Evolutionary conservation across 2,329 filamentous ascomycete species (phyloP).

Genomic region (Monosporascus ibericus): DNA sequence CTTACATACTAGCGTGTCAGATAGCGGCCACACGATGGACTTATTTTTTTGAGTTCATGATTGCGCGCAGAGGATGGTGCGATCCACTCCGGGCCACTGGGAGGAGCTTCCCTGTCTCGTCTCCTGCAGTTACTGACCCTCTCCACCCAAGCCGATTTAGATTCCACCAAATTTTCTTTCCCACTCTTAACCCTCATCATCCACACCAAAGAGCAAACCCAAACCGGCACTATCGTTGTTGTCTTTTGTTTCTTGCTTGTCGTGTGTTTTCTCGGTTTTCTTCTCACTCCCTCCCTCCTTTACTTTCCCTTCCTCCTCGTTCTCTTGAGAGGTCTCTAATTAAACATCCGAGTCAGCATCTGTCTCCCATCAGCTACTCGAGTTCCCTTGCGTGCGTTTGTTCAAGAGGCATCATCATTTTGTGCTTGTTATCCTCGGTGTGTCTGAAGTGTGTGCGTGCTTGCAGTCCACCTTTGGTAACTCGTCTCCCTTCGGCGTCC

Average conservation of each 20-base stretch:
- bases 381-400: conserved; percentile 29
- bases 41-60: not conserved
- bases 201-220: conserved; percentile 24
- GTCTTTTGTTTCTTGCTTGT: conserved; percentile 22
- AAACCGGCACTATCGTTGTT: conserved; percentile 31
- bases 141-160: conserved; percentile 17
- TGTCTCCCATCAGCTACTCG: conserved; percentile 19
- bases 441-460: conserved; percentile 18
- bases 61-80: not conserved
- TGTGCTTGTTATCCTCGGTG: conserved; percentile 21
- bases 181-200: conserved; percentile 25
- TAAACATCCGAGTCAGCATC: conserved; percentile 23
- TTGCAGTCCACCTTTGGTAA: conserved; percentile 25
- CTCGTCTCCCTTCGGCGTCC: conserved; percentile 16
- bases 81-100: not conserved
- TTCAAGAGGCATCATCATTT: conserved; percentile 30
- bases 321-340: conserved; percentile 7
- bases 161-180: conserved; percentile 21
- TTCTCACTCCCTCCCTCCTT: conserved; percentile 21
- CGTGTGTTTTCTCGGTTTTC: conserved; percentile 25
- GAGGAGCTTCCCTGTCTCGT: not conserved
- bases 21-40: not conserved
- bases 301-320: conserved; percentile 14
- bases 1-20: not conserved
- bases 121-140: conserved; percentile 3